Conservation (phyloP, 2,329 filamentous ascomycete genomes). For the Alternaria infectoria region DNA sequence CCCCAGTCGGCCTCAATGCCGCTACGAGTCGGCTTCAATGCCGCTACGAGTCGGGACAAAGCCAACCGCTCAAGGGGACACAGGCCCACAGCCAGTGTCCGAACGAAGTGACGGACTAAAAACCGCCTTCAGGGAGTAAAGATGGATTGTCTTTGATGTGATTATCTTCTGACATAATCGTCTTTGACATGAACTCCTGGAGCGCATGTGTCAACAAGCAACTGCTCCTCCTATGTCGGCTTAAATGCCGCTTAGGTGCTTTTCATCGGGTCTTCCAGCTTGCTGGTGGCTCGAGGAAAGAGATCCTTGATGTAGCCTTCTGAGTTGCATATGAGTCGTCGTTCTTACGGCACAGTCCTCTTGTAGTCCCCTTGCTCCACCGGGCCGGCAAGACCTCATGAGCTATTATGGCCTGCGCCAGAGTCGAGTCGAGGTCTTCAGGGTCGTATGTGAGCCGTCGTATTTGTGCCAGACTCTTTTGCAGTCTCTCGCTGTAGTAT, state of each 20-base stretch:
- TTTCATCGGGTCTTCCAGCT: neutral
- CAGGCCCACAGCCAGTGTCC: neutral
- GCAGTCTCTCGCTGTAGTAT: too few relatives aligned
- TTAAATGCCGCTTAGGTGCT: neutral
- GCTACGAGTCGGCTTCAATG: neutral
- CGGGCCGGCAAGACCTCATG: too few relatives aligned
- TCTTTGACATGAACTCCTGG: neutral
- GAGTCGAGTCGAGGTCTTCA: too few relatives aligned
- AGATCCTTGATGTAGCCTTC: neutral
- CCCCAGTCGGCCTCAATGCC: too few relatives aligned
- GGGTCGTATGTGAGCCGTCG: too few relatives aligned
- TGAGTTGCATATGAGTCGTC: too few relatives aligned
- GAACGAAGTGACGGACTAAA: neutral
- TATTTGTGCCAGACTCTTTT: too few relatives aligned
- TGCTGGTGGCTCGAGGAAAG: neutral
- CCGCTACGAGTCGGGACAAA: neutral
- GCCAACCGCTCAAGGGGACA: neutral
- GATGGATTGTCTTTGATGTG: neutral
- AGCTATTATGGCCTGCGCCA: too few relatives aligned
- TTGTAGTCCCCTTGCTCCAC: neutral
- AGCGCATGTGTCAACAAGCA: neutral
- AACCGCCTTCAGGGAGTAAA: neutral
- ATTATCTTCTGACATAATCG: too few relatives aligned
- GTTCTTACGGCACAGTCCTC: neutral
- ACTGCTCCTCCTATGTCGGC: neutral